Conservation (phyloP, 2,329 filamentous ascomycete genomes). For the Aureobasidium sp. region DNA sequence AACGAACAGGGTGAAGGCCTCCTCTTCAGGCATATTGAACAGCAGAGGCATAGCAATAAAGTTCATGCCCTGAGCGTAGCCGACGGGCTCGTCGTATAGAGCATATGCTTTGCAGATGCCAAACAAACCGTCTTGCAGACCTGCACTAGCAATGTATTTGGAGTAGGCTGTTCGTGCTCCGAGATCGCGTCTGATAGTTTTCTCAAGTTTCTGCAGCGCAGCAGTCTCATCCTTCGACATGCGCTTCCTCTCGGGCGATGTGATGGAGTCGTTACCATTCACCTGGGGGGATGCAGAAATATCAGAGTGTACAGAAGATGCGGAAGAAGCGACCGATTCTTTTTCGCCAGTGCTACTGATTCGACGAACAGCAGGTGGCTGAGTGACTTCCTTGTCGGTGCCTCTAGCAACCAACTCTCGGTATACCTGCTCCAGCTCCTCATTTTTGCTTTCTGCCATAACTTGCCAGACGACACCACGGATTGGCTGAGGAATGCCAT, state of each 20-base stretch:
- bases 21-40: slow-evolving; percentile 97
- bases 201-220: slow-evolving; percentile 76
- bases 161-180: slow-evolving; percentile 93
- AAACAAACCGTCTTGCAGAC: slow-evolving; percentile 87
- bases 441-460: slow-evolving; percentile 87
- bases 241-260: slow-evolving; percentile 64
- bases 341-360: slow-evolving; percentile 53
- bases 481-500: slow-evolving; percentile 89
- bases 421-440: slow-evolving; percentile 83
- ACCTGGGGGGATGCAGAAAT: slow-evolving; percentile 45
- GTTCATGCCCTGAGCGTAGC: slow-evolving; percentile 98
- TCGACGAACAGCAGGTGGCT: slow-evolving; percentile 17
- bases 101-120: slow-evolving; percentile 97
- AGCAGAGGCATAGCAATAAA: slow-evolving; percentile 94
- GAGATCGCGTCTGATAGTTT: slow-evolving; percentile 81
- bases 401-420: slow-evolving; percentile 71
- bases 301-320: slow-evolving; percentile 78
- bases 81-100: slow-evolving; percentile 86
- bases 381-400: slow-evolving; percentile 63
- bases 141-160: slow-evolving; percentile 86
- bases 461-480: slow-evolving; percentile 99
- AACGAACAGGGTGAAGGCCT: slow-evolving; percentile 89
- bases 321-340: slow-evolving; percentile 66
- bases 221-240: slow-evolving; percentile 71
- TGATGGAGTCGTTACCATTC: neutral